phyloP scores from a whole-genome alignment of 2,329 filamentous ascomycete species.

The Diplodia scrobiculata region DNA sequence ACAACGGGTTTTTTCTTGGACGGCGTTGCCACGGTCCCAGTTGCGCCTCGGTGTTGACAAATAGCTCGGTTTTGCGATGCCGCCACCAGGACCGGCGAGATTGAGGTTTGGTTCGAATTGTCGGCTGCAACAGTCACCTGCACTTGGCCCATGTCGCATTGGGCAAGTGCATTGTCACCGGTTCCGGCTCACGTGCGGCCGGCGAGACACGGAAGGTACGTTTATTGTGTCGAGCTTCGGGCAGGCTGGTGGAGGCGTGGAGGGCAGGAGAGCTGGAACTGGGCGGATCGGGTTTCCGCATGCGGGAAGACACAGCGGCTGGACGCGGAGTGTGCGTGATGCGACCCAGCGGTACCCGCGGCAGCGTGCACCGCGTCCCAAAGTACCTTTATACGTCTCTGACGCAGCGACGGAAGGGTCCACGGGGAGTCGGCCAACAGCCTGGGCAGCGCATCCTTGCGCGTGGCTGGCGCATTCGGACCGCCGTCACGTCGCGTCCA shows the following conservation, averaged over 20 bases:
- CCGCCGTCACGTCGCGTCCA: neutral
- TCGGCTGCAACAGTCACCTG: neutral
- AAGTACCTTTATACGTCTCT: neutral
- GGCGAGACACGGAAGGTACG: neutral
- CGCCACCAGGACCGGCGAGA: neutral
- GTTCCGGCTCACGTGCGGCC: neutral
- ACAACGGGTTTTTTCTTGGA: neutral
- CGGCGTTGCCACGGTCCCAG: neutral
- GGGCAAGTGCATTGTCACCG: neutral
- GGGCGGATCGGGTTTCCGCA: slow-evolving; percentile 6
- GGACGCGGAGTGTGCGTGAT: neutral
- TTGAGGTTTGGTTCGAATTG: neutral
- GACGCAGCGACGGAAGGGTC: neutral
- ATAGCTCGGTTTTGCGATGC: neutral
- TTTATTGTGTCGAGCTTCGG: neutral
- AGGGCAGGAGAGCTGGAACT: neutral
- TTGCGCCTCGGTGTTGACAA: neutral
- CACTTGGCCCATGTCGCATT: neutral
- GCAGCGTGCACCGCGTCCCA: neutral
- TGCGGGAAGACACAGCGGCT: slow-evolving; percentile 5
- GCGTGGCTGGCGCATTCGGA: slow-evolving; percentile 9
- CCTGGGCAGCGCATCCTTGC: slow-evolving; percentile 3
- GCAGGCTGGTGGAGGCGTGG: neutral
- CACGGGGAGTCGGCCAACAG: neutral
- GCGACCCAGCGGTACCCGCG: neutral